phyloP scores from a whole-genome alignment of 2,329 filamentous ascomycete species.

The Diaporthe sp. region DNA sequence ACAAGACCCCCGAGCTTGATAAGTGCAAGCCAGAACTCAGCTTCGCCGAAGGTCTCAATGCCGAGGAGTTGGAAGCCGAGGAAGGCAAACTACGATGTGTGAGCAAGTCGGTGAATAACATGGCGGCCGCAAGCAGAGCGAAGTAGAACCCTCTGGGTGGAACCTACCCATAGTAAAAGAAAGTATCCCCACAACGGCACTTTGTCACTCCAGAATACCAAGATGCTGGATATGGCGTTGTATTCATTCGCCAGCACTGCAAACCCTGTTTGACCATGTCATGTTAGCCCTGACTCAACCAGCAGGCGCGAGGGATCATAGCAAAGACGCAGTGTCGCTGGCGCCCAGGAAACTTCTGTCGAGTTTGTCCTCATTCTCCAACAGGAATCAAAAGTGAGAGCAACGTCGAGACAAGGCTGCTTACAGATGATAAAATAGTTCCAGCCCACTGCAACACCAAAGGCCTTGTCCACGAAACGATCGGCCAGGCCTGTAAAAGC shows the following conservation, averaged over 20 bases:
- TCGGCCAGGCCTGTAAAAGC: conserved; percentile 79
- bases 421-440: conserved; percentile 77
- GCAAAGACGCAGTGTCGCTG: not conserved
- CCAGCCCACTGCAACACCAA: conserved; percentile 78
- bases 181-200: conserved; percentile 78
- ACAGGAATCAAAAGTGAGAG: not conserved
- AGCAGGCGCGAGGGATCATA: not conserved
- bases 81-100: conserved; percentile 61
- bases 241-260: conserved; percentile 79
- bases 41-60: conserved; percentile 81
- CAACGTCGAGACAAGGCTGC: not conserved
- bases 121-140: too few relatives aligned
- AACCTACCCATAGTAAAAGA: conserved; percentile 76
- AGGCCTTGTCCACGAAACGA: conserved; percentile 78
- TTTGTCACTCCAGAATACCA: conserved; percentile 74
- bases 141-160: not conserved
- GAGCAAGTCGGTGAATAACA: conserved; percentile 40
- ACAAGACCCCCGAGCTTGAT: conserved; percentile 79
- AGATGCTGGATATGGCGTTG: conserved; percentile 76
- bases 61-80: conserved; percentile 78
- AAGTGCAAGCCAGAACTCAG: conserved; percentile 83
- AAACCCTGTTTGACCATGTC: conserved; percentile 46
- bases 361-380: too few relatives aligned
- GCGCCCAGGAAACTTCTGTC: not conserved
- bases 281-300: not conserved